These are phyloP conservation scores for Fagopyrum esculentum DNA, from an alignment of 148 eudicot species.

Conservation along the genomic window DNA sequence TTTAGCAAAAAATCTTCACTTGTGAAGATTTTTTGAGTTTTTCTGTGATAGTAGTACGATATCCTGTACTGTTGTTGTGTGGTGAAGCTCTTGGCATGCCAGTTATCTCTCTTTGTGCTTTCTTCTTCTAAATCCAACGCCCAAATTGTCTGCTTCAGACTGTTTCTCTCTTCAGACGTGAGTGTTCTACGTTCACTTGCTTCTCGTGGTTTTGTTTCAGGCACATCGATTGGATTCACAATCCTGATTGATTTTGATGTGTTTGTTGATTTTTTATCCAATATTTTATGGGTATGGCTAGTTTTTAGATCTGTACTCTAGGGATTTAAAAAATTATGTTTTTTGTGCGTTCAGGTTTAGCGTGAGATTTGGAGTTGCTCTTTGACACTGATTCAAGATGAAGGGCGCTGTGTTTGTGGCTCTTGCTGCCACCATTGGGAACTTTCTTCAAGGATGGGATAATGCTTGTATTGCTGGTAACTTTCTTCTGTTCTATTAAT, in stretches of 20 bases:
- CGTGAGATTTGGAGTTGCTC: constrained; percentile 15
- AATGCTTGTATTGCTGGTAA: constrained; percentile 80
- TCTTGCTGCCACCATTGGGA: constrained; percentile 67
- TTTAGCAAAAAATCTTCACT: not conserved
- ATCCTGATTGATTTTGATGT: not conserved
- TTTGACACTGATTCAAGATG: constrained; percentile 28
- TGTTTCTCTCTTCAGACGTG: not conserved
- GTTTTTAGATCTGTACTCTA: not conserved
- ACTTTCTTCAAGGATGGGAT: constrained; percentile 80
- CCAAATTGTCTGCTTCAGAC: not conserved
- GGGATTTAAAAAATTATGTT: not conserved
- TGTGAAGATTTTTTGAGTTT: too few species aligned
- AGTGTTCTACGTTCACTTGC: not conserved
- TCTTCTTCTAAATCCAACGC: not conserved
- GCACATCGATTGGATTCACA: not conserved
- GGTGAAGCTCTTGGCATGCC: constrained; percentile 1
- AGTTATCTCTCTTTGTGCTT: not conserved
- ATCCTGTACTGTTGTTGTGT: not conserved
- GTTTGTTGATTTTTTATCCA: not conserved
- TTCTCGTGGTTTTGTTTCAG: not conserved
- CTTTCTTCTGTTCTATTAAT: not conserved
- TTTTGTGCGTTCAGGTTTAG: not conserved
- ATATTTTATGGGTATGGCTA: not conserved
- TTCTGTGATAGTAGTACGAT: not conserved
- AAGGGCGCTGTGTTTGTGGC: constrained; percentile 66